These are phyloP conservation scores for Sicyos baderoa DNA, from an alignment of 306 rosid genomes.

Conservation along the genomic window DNA sequence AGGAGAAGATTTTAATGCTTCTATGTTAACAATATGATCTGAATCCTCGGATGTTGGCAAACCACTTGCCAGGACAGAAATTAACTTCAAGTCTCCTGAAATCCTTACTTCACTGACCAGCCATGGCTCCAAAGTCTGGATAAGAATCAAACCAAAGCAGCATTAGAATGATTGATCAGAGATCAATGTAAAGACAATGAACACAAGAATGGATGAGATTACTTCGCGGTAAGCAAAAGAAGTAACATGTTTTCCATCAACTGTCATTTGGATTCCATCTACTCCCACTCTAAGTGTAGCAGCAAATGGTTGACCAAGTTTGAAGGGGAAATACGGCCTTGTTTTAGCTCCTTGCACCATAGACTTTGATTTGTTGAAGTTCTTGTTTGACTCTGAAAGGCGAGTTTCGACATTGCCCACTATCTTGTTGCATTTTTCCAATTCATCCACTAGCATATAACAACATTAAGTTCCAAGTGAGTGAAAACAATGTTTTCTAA, in stretches of 20 bases:
- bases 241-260: slow-evolving; percentile 92
- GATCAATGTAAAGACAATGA: slow-evolving; percentile 18
- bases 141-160: slow-evolving; percentile 28
- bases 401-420: slow-evolving; percentile 59
- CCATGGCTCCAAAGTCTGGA: slow-evolving; percentile 98
- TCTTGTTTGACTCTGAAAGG: slow-evolving; percentile 21
- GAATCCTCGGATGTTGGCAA: slow-evolving; percentile 96
- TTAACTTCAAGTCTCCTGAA: slow-evolving; percentile 72
- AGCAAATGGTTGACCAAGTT: slow-evolving; percentile 87
- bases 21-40: slow-evolving; percentile 70
- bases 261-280: slow-evolving; percentile 98
- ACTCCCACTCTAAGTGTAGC: slow-evolving; percentile 93
- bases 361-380: slow-evolving; percentile 49
- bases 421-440: slow-evolving; percentile 92
- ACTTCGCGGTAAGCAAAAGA: slow-evolving; percentile 93
- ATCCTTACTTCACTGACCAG: slow-evolving; percentile 71
- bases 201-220: slow-evolving; percentile 19
- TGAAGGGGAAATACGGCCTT: slow-evolving; percentile 73
- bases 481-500: slow-evolving; percentile 11
- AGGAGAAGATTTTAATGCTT: slow-evolving; percentile 56
- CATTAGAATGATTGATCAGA: slow-evolving; percentile 20
- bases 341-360: slow-evolving; percentile 39
- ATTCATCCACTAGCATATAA: slow-evolving; percentile 71
- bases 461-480: slow-evolving; percentile 1
- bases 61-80: slow-evolving; percentile 84